phyloP scores from a whole-genome alignment of 2,329 filamentous ascomycete species.

The Cladorrhinum sp. region DNA sequence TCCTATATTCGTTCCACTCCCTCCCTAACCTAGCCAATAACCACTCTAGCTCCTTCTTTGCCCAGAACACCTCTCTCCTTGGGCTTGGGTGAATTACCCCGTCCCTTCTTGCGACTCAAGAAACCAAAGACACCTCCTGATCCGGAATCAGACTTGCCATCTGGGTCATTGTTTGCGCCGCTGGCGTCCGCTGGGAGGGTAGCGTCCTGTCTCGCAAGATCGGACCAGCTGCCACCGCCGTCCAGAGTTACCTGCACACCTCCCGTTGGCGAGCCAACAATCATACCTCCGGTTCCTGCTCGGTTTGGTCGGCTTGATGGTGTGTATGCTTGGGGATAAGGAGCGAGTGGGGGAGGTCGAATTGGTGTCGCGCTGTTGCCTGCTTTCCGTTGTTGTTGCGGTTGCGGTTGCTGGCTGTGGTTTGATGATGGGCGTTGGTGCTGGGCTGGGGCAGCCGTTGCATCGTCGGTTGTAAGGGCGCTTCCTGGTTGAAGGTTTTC shows the following conservation, averaged over 20 bases:
- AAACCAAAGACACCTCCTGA: constrained; percentile 89
- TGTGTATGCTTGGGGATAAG: constrained; percentile 47
- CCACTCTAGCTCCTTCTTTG: constrained; percentile 86
- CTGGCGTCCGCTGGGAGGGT: constrained; percentile 68
- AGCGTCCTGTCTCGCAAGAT: constrained; percentile 79
- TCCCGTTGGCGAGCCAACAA: constrained; percentile 73
- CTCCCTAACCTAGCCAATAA: constrained; percentile 57
- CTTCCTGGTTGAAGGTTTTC: constrained; percentile 36
- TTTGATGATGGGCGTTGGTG: constrained; percentile 16
- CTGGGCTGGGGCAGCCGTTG: constrained; percentile 25
- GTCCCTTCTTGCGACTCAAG: constrained; percentile 81
- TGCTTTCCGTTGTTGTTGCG: constrained; percentile 25
- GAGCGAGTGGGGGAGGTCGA: constrained; percentile 41
- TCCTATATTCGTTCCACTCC: background rate
- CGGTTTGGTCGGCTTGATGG: constrained; percentile 33
- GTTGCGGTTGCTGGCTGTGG: constrained; percentile 27
- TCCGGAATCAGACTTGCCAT: constrained; percentile 49
- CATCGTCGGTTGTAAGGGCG: constrained; percentile 52
- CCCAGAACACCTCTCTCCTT: constrained; percentile 90
- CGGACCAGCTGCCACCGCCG: constrained; percentile 85
- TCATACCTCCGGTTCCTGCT: constrained; percentile 53
- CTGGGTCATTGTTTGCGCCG: constrained; percentile 40
- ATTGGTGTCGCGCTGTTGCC: constrained; percentile 26
- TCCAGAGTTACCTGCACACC: constrained; percentile 90
- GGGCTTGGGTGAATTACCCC: constrained; percentile 89